A percentile compares a stretch with the other conserved stretches of the same genome.
Evolutionary conservation across 768 basidiomycete genomes (phyloP).

Genomic region (Russula dissimulans): DNA sequence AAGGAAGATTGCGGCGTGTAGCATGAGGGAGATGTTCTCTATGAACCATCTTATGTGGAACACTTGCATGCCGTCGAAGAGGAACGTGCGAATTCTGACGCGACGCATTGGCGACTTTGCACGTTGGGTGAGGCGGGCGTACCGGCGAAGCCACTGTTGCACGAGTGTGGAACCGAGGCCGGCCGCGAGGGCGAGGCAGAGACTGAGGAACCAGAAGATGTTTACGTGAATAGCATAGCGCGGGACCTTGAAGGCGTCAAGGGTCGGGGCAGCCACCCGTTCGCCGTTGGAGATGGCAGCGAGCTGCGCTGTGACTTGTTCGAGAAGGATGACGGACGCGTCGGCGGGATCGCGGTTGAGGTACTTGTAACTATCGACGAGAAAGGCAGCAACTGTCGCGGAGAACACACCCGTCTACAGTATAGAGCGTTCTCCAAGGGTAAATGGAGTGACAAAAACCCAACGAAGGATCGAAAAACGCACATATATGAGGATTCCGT

Average conservation of each 20-base stretch:
- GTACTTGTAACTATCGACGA: constrained; percentile 16
- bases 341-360: constrained; percentile 13
- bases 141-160: constrained; percentile 12
- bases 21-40: background rate
- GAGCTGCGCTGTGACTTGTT: constrained; percentile 7
- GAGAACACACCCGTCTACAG: constrained; percentile 16
- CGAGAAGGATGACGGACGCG: background rate
- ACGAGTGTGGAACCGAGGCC: constrained; percentile 12
- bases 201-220: constrained; percentile 18
- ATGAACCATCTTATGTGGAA: constrained; percentile 5
- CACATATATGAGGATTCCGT: constrained; percentile 17
- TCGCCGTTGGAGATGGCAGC: constrained; percentile 4
- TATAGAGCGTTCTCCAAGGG: too few species aligned
- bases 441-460: background rate
- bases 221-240: constrained; percentile 7
- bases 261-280: background rate
- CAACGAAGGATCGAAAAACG: background rate
- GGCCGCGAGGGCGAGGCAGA: constrained; percentile 3
- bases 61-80: background rate
- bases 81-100: constrained; percentile 6
- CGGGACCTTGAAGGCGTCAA: background rate
- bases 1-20: background rate
- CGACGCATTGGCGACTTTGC: background rate
- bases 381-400: constrained; percentile 15
- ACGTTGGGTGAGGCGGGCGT: background rate